phyloP scores from a whole-genome alignment of 805 yeast genomes.

The Ogataea parapolymorpha region DNA sequence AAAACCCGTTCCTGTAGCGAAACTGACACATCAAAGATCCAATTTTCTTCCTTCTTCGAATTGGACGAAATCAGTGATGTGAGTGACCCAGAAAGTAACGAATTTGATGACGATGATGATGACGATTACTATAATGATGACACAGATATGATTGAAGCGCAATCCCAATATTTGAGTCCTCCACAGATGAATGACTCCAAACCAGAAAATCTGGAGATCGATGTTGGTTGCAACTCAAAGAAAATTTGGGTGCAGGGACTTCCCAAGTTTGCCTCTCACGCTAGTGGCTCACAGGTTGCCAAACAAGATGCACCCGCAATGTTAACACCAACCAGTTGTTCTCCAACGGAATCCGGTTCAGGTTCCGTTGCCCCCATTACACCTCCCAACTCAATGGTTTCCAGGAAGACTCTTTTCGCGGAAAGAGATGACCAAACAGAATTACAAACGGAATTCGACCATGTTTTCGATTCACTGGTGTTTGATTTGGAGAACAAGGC shows the following conservation, averaged over 20 bases:
- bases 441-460: neutral
- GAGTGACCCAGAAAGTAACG: slow-evolving; percentile 16
- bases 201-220: neutral
- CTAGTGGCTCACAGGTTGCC: too few relatives aligned
- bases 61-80: slow-evolving; percentile 20
- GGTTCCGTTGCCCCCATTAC: slow-evolving; percentile 1
- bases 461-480: slow-evolving; percentile 1
- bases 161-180: neutral
- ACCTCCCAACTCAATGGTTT: slow-evolving; percentile 4
- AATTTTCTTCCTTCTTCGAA: slow-evolving; percentile 18
- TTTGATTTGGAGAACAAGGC: slow-evolving; percentile 6
- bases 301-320: too few relatives aligned
- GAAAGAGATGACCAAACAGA: slow-evolving; percentile 1
- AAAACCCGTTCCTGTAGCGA: slow-evolving; percentile 11
- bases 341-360: slow-evolving; percentile 1
- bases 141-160: neutral
- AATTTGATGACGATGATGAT: slow-evolving; percentile 8
- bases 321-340: slow-evolving; percentile 1
- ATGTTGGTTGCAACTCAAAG: neutral
- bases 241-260: neutral
- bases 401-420: slow-evolving; percentile 2
- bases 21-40: slow-evolving; percentile 5
- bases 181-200: neutral
- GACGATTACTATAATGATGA: slow-evolving; percentile 1
- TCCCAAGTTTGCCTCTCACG: neutral